Evolutionary conservation across 257 asterid genomes (phyloP).

Genomic region (Striga asiatica): DNA sequence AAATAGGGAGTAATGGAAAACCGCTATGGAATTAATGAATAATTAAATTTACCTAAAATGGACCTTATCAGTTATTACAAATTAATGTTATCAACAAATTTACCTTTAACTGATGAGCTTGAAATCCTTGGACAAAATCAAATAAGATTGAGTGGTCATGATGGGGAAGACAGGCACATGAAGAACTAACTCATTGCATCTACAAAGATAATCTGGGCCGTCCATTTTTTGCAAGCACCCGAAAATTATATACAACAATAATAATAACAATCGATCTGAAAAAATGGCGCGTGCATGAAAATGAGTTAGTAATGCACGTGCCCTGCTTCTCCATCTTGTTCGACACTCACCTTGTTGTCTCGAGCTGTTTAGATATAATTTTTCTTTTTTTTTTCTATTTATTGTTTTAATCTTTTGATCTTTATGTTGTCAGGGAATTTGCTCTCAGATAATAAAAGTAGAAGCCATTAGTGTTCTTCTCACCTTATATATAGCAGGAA

Average conservation of each 20-base stretch:
- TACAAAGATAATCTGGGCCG: not conserved
- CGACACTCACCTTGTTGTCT: slow-evolving; percentile 34
- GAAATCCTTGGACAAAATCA: not conserved
- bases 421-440: not conserved
- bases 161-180: slow-evolving; percentile 66
- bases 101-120: no score
- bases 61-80: no score
- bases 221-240: no score
- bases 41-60: no score
- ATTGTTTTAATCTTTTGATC: not conserved
- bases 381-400: not conserved
- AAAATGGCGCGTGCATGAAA: no score
- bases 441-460: not conserved
- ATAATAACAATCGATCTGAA: no score
- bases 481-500: no score
- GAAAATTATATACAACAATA: no score
- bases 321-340: slow-evolving; percentile 99
- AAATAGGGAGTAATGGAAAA: no score
- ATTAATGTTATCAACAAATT: no score
- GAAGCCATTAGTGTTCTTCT: no score
- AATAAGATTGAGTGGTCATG: slow-evolving; percentile 43
- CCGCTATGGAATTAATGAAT: no score
- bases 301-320: slow-evolving; percentile 92
- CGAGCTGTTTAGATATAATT: not conserved
- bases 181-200: slow-evolving; percentile 35